Evolutionary conservation across 2,329 filamentous ascomycete species (phyloP), one percentile per base, ranked within the genome.

Genomic region (Colletotrichum liaoningense): DNA sequence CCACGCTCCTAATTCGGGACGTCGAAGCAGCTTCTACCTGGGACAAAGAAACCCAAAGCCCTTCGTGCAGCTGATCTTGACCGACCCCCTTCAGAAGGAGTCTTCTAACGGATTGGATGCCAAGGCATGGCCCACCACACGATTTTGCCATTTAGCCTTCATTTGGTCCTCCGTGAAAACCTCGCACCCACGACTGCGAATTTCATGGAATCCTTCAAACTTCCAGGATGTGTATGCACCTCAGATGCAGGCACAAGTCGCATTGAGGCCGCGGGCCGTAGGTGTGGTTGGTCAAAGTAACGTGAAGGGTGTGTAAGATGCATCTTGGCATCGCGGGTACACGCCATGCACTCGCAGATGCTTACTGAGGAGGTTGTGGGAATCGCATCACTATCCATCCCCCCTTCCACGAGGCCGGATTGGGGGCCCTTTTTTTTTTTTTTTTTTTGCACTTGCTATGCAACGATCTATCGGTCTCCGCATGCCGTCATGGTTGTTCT

Each of bases 241-340:
- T 63, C 22, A 42, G 38, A 73, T 38, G 70, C 70, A 70, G 67
- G 67, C 70, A 73, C 60, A 66, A 73, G 52, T 65, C 60, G 35
- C 42, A 33, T 35, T 30, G 33, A 46, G 60, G 55, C 55, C 49
- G 67, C 33, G 22, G 14, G 7, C 33, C 35, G 14, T 24, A 33
- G 22, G 24, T 22, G 8, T 62, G 55, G 55, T 73, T 65, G 60
- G 70, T 42, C 30, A 54, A 57, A 22, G 8, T 42, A 65, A 56
- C 55, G 26, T 64, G 30, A 16, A 33, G 65, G 24, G 66, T 73
- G 70, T 42, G 59, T 14, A 49, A 58, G 54, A 24, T 63, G 42
- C 54, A 69, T 55, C 66, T 73, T 64, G 70, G 70, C 70, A 73
- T 63, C 60, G 33, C 60, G 56, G 28, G 8, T 55, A 42, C 67